Evolutionary conservation across 2,329 filamentous ascomycete genomes (phyloP).

Genomic region (Colletotrichum sp.): DNA sequence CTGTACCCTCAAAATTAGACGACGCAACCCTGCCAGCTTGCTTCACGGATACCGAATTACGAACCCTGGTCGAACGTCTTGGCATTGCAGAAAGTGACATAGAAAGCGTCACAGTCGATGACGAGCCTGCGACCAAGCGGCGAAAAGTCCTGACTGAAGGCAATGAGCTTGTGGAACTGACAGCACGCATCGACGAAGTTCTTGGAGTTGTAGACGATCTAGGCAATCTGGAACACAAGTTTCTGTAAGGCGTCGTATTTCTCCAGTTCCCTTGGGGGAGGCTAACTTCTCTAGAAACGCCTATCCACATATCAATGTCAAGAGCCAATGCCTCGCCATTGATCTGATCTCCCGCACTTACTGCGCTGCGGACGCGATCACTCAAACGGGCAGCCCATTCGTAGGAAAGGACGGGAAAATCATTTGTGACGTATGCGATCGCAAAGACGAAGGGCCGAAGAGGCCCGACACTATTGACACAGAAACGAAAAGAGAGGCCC

Average conservation of each 20-base stretch:
- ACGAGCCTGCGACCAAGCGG: slow-evolving; percentile 32
- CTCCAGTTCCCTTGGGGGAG: no score
- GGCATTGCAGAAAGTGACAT: slow-evolving; percentile 12
- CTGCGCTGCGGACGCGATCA: slow-evolving; percentile 57
- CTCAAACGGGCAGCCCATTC: not conserved
- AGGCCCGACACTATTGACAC: not conserved
- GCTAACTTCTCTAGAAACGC: slow-evolving; percentile 30
- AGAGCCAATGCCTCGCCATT: slow-evolving; percentile 57
- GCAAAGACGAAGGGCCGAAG: not conserved
- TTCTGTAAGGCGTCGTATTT: slow-evolving; percentile 48
- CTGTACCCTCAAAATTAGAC: slow-evolving; percentile 24
- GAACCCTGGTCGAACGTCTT: slow-evolving; percentile 26
- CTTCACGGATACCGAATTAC: slow-evolving; percentile 30
- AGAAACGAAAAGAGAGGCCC: slow-evolving; percentile 39
- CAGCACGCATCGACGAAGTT: slow-evolving; percentile 27
- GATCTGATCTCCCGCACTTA: slow-evolving; percentile 60
- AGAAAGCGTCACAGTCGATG: not conserved
- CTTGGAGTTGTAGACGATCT: slow-evolving; percentile 31
- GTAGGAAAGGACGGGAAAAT: not conserved
- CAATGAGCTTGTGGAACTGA: slow-evolving; percentile 26
- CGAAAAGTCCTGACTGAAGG: slow-evolving; percentile 31
- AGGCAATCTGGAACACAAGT: slow-evolving; percentile 36
- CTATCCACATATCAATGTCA: slow-evolving; percentile 53
- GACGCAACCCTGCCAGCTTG: slow-evolving; percentile 22
- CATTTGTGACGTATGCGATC: not conserved